These are phyloP conservation scores for Diplotaxis tenuifolia DNA, from an alignment of 345 rosid genomes.

Conservation along the genomic window DNA sequence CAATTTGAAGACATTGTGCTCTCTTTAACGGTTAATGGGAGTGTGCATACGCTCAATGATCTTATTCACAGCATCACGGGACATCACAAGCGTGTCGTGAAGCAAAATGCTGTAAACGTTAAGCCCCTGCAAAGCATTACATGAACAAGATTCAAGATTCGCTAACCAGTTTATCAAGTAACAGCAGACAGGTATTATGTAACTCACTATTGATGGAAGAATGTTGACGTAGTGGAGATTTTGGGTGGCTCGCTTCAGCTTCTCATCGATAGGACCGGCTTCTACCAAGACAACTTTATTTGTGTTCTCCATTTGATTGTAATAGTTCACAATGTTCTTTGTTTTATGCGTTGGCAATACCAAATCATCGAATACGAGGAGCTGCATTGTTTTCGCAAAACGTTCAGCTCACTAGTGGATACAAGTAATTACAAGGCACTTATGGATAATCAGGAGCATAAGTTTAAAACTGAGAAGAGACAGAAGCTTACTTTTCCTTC, in stretches of 20 bases:
- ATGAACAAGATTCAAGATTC: slow-evolving; percentile 14
- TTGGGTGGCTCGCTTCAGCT: slow-evolving; percentile 86
- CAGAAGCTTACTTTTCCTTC: slow-evolving; percentile 79
- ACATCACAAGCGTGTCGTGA: slow-evolving; percentile 88
- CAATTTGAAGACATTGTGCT: neutral
- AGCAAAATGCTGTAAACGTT: slow-evolving; percentile 87
- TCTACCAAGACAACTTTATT: slow-evolving; percentile 83
- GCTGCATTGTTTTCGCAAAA: slow-evolving; percentile 45
- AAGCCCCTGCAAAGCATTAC: slow-evolving; percentile 60
- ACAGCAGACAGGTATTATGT: neutral
- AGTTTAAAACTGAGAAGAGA: neutral
- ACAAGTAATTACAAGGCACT: slow-evolving; percentile 7
- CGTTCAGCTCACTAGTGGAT: slow-evolving; percentile 2
- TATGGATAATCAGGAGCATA: neutral
- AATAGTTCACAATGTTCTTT: slow-evolving; percentile 66
- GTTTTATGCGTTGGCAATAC: slow-evolving; percentile 82
- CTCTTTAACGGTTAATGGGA: slow-evolving; percentile 68
- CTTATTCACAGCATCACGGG: slow-evolving; percentile 74
- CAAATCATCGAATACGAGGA: slow-evolving; percentile 74
- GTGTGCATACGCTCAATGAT: slow-evolving; percentile 81
- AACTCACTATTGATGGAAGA: slow-evolving; percentile 92
- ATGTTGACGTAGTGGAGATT: slow-evolving; percentile 82
- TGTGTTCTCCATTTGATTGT: slow-evolving; percentile 66
- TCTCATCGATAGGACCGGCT: slow-evolving; percentile 74
- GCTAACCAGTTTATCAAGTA: neutral